Percentiles rank a stretch among this genome's conserved stretches.
Evolutionary conservation across 179 eudicot species (phyloP).

Genomic region (Heliamphora pulchella): DNA sequence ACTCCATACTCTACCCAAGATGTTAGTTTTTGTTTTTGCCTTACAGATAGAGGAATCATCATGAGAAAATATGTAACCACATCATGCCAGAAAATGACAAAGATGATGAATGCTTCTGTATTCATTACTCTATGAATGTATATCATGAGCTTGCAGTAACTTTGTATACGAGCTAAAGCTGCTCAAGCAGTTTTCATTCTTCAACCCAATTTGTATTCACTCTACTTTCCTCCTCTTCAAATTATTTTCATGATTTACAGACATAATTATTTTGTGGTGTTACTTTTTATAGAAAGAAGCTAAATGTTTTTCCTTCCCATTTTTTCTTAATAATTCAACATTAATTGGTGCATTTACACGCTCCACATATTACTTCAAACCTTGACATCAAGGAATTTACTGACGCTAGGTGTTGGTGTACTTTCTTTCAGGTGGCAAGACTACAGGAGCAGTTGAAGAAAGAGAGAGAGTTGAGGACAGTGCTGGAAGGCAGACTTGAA

Average conservation of each 20-base stretch:
- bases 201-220: too few relatives aligned
- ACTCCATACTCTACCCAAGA: not conserved
- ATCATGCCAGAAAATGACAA: too few relatives aligned
- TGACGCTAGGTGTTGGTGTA: conserved; percentile 4
- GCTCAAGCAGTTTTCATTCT: too few relatives aligned
- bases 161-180: too few relatives aligned
- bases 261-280: not conserved
- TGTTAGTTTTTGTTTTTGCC: not conserved
- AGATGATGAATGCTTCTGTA: too few relatives aligned
- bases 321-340: not conserved
- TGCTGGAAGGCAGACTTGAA: conserved; percentile 54
- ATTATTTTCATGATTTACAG: not conserved
- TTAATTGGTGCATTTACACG: not conserved
- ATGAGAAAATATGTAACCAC: too few relatives aligned
- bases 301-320: not conserved
- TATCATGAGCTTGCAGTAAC: too few relatives aligned
- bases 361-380: conserved; percentile 4
- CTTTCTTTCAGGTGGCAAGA: conserved; percentile 52
- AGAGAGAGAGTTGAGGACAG: conserved; percentile 63
- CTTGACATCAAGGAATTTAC: not conserved
- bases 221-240: too few relatives aligned
- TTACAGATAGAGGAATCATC: not conserved
- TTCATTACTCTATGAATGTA: too few relatives aligned
- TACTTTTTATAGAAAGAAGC: too few relatives aligned
- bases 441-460: conserved; percentile 60